phyloP scores from a whole-genome alignment of 768 basidiomycete species.

The Stropharia rugosoannulata region DNA sequence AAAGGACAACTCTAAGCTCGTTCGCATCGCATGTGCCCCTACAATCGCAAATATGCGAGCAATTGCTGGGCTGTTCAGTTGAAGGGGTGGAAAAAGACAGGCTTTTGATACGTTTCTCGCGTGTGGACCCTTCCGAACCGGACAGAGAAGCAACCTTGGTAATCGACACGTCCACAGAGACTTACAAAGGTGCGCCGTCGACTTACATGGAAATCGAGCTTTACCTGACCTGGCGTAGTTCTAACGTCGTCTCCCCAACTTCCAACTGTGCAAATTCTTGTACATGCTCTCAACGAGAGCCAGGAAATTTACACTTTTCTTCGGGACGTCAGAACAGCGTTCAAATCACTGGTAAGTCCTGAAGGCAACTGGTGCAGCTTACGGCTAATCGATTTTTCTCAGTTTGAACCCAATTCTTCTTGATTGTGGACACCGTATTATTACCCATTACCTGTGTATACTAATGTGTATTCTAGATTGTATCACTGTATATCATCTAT shows the following conservation, averaged over 20 bases:
- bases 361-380: neutral
- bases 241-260: constrained; percentile 77
- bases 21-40: constrained; percentile 52
- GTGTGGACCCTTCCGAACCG: constrained; percentile 57
- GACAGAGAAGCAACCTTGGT: constrained; percentile 72
- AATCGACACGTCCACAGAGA: constrained; percentile 62
- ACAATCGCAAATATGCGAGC: constrained; percentile 59
- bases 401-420: constrained; percentile 6
- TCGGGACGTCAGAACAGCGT: constrained; percentile 58
- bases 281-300: constrained; percentile 70
- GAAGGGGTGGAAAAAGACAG: constrained; percentile 77
- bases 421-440: neutral
- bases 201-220: neutral
- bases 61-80: constrained; percentile 58
- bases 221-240: constrained; percentile 41
- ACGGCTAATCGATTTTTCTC: neutral
- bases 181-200: constrained; percentile 57
- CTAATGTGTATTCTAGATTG: too few species aligned
- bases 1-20: constrained; percentile 52
- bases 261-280: constrained; percentile 61
- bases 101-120: constrained; percentile 70
- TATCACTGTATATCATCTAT: too few species aligned
- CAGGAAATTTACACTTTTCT: constrained; percentile 74
- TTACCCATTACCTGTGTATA: too few species aligned
- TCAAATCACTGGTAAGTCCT: constrained; percentile 31